These are phyloP conservation scores for Globisporangium paddicum DNA, from an alignment of 352 stramenopile species.

Conservation along the genomic window DNA sequence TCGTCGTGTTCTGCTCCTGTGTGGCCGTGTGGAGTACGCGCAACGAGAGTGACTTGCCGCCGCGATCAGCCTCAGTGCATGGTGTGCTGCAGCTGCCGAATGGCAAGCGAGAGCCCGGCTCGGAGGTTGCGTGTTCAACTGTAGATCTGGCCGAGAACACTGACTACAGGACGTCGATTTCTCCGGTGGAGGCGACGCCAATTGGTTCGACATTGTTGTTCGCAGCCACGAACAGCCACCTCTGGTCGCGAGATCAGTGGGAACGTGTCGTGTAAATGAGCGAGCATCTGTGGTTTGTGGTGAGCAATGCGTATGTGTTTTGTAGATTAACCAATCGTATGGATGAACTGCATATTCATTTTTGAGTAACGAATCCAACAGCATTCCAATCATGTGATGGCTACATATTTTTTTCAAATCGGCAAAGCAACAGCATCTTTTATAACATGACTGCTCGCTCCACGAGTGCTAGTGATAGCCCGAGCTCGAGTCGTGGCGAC, in stretches of 20 bases:
- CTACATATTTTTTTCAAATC: neutral
- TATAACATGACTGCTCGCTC: neutral
- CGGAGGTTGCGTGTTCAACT: neutral
- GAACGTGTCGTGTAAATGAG: slow-evolving; percentile 24
- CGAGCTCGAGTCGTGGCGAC: neutral
- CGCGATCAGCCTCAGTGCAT: too few relatives aligned
- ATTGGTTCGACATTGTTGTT: slow-evolving; percentile 26
- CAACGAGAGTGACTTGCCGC: neutral
- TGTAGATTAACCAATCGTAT: too few relatives aligned
- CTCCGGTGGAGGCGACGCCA: slow-evolving; percentile 19
- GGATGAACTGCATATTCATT: too few relatives aligned
- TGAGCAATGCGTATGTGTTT: too few relatives aligned
- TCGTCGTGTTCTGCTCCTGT: slow-evolving; percentile 20
- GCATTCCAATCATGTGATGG: neutral
- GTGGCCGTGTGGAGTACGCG: slow-evolving; percentile 11
- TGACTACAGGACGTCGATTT: slow-evolving; percentile 18
- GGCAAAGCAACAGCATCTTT: neutral
- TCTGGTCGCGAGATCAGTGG: slow-evolving; percentile 8
- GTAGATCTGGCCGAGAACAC: neutral
- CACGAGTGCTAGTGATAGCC: neutral
- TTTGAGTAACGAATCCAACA: neutral
- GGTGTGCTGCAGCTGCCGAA: neutral
- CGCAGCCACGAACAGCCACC: slow-evolving; percentile 25
- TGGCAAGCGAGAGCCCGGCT: neutral
- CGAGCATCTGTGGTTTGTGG: slow-evolving; percentile 64